phyloP scores from a whole-genome alignment of 2,329 filamentous ascomycete species.

The Fusarium incarnatum region DNA sequence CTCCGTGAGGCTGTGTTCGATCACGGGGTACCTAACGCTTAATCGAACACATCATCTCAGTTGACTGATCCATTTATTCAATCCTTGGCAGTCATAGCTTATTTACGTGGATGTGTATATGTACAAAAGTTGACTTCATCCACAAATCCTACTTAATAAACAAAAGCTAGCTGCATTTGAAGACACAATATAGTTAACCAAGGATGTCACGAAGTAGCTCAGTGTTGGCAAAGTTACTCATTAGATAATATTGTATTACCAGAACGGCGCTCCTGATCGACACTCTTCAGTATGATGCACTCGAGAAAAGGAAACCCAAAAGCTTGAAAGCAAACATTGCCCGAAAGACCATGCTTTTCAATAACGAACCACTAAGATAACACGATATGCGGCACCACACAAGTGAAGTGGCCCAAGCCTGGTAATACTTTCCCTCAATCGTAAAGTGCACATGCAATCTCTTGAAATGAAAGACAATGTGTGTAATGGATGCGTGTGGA shows the following conservation, averaged over 20 bases:
- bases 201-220: neutral
- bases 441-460: slow-evolving; percentile 27
- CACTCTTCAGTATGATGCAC: slow-evolving; percentile 1
- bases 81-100: neutral
- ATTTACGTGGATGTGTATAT: neutral
- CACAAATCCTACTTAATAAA: neutral
- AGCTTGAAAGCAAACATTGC: slow-evolving; percentile 5
- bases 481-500: slow-evolving; percentile 39
- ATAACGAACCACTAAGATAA: slow-evolving; percentile 11
- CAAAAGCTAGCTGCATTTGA: neutral
- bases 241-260: slow-evolving; percentile 18
- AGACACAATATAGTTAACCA: neutral
- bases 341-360: slow-evolving; percentile 19
- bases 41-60: neutral
- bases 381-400: neutral
- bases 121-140: neutral
- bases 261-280: neutral
- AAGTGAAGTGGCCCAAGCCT: slow-evolving; percentile 1
- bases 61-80: neutral
- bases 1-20: slow-evolving; percentile 32
- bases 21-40: slow-evolving; percentile 18
- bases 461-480: slow-evolving; percentile 29
- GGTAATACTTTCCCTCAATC: slow-evolving; percentile 15
- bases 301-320: slow-evolving; percentile 7
- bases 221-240: neutral